These are phyloP conservation scores for Brassica nigra DNA, from an alignment of 345 rosid species.

Conservation along the genomic window DNA sequence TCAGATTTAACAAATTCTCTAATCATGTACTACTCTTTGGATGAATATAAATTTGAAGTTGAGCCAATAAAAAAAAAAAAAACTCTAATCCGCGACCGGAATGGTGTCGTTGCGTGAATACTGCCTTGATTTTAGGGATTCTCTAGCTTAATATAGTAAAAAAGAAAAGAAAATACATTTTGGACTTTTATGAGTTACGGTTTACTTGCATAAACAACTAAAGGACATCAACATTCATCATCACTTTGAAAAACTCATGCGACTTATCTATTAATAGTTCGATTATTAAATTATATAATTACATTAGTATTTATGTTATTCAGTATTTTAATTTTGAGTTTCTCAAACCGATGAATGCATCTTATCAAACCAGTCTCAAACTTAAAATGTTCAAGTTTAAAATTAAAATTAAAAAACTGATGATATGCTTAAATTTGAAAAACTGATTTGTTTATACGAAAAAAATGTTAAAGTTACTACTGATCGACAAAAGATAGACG, in stretches of 20 bases:
- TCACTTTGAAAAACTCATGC: background rate
- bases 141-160: background rate
- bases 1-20: background rate
- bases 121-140: slow-evolving; percentile 10
- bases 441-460: background rate
- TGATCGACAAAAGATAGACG: background rate
- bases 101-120: slow-evolving; percentile 14
- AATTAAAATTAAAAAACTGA: too few species aligned
- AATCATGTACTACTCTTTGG: too few species aligned
- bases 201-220: too few species aligned
- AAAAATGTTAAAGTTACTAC: background rate
- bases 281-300: too few species aligned
- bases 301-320: background rate
- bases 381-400: too few species aligned
- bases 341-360: background rate
- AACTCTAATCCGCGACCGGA: background rate
- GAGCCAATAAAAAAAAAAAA: too few species aligned
- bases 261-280: background rate
- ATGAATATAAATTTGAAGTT: too few species aligned
- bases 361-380: too few species aligned
- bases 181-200: background rate
- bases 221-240: too few species aligned
- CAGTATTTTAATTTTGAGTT: too few species aligned
- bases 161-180: background rate
- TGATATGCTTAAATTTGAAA: too few species aligned